Conservation (phyloP, 2,329 filamentous ascomycete species). For the Hypoxylon sp. region DNA sequence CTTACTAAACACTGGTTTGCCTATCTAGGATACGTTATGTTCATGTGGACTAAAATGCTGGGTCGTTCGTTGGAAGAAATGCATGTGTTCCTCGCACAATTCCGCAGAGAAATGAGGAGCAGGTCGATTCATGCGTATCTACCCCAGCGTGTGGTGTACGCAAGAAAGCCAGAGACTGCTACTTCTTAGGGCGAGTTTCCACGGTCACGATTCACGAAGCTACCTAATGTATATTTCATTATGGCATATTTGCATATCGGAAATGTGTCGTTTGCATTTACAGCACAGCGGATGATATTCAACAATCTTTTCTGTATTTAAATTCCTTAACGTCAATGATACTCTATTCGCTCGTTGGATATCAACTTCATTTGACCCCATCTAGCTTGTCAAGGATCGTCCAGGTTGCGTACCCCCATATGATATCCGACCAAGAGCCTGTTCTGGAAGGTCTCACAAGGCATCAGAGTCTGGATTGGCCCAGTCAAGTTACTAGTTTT, state of each 20-base stretch:
- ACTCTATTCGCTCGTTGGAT: constrained; percentile 11
- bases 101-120: constrained; percentile 40
- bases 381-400: neutral
- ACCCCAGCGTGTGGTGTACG: constrained; percentile 43
- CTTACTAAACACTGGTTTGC: constrained; percentile 1
- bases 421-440: constrained; percentile 6
- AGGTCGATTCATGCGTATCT: constrained; percentile 38
- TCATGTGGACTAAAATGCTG: constrained; percentile 44
- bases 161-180: constrained; percentile 38
- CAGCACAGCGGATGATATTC: constrained; percentile 18
- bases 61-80: constrained; percentile 43
- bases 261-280: constrained; percentile 18
- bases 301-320: constrained; percentile 4
- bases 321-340: constrained; percentile 6
- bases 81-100: constrained; percentile 42
- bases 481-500: neutral
- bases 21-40: constrained; percentile 41
- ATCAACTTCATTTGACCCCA: neutral
- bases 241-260: constrained; percentile 6
- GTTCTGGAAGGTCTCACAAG: constrained; percentile 19
- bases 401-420: neutral
- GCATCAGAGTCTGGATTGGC: constrained; percentile 29
- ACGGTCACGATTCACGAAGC: constrained; percentile 25
- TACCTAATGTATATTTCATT: constrained; percentile 3
- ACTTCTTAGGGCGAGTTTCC: constrained; percentile 5